phyloP scores from a whole-genome alignment of 106 monocot genomes.

The Acorus calamus region DNA sequence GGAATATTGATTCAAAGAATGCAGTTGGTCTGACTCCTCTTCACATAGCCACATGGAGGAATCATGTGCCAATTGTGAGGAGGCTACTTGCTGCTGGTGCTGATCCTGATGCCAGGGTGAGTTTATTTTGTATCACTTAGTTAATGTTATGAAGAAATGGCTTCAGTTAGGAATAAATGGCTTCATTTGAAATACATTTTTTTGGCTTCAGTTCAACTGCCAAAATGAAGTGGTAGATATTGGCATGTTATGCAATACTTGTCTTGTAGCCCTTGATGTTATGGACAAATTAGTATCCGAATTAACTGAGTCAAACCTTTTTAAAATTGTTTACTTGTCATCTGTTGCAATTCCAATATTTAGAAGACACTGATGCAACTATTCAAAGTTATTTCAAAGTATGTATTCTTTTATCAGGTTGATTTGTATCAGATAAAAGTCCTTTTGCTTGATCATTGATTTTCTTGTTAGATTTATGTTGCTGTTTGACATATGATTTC shows the following conservation, averaged over 20 bases:
- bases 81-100: constrained; percentile 92
- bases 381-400: too few relatives aligned
- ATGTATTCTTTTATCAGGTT: too few relatives aligned
- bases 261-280: too few relatives aligned
- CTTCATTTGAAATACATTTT: not conserved
- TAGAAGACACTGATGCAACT: too few relatives aligned
- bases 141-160: not conserved
- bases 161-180: not conserved
- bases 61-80: constrained; percentile 90
- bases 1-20: constrained; percentile 73
- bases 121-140: constrained; percentile 5
- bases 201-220: too few relatives aligned
- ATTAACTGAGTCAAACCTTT: too few relatives aligned
- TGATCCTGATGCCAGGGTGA: constrained; percentile 93
- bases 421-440: too few relatives aligned
- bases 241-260: too few relatives aligned
- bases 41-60: constrained; percentile 96
- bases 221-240: too few relatives aligned
- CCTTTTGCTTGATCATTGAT: not conserved
- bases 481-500: constrained; percentile 1
- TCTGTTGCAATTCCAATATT: too few relatives aligned
- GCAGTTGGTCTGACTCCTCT: constrained; percentile 82
- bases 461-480: not conserved
- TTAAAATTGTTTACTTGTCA: too few relatives aligned
- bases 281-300: too few relatives aligned